Evolutionary conservation across 2,329 filamentous ascomycete genomes (phyloP).

Genomic region (Byssoonygena ceratinophila): DNA sequence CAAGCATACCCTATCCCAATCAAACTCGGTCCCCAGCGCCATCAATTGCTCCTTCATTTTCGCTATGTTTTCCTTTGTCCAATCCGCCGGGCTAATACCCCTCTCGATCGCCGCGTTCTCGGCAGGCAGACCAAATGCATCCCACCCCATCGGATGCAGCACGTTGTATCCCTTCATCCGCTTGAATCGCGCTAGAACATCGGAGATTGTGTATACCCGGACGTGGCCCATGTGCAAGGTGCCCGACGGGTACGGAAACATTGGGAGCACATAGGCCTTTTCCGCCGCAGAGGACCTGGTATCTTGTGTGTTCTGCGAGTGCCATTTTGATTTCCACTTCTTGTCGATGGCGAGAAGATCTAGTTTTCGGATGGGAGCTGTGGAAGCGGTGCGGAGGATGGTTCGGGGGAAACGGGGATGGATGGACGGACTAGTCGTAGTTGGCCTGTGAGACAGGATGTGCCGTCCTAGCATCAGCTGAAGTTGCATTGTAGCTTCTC

Average conservation of each 20-base stretch:
- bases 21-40: constrained; percentile 69
- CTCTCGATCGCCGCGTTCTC: constrained; percentile 84
- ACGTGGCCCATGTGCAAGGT: constrained; percentile 77
- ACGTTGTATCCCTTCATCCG: constrained; percentile 64
- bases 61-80: constrained; percentile 70
- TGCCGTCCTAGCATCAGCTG: constrained; percentile 1
- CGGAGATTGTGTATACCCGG: constrained; percentile 81
- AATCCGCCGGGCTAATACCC: constrained; percentile 63
- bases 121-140: constrained; percentile 80
- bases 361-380: constrained; percentile 22
- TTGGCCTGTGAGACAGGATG: not conserved
- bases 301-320: constrained; percentile 4
- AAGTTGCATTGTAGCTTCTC: constrained; percentile 4
- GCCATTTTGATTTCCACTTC: constrained; percentile 48
- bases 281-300: constrained; percentile 16
- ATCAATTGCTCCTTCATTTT: constrained; percentile 75
- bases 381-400: constrained; percentile 20
- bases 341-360: constrained; percentile 40
- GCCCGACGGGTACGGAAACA: constrained; percentile 90
- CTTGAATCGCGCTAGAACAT: constrained; percentile 68
- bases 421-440: not conserved
- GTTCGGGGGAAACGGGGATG: not conserved
- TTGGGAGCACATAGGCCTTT: constrained; percentile 64
- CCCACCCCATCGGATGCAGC: constrained; percentile 87
- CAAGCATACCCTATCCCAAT: constrained; percentile 63